A percentile compares a stretch with the other conserved stretches of the same genome.
These are phyloP conservation scores for Carallia pectinifolia DNA, from an alignment of 345 rosid genomes.

Conservation along the genomic window DNA sequence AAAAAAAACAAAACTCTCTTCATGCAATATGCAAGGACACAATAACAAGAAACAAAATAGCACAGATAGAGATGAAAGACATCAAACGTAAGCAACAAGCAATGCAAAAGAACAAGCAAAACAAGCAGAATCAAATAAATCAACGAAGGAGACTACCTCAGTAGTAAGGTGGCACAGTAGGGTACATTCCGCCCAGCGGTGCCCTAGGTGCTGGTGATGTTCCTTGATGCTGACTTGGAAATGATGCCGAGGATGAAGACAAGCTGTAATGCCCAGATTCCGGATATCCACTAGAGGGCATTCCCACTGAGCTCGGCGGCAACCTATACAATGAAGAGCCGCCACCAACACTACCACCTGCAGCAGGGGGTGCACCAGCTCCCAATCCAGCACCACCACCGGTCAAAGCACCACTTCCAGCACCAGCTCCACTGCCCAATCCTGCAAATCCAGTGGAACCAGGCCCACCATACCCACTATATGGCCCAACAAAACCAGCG, in stretches of 20 bases:
- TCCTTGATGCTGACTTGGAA: slow-evolving; percentile 65
- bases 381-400: slow-evolving; percentile 25
- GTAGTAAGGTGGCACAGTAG: slow-evolving; percentile 65
- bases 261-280: slow-evolving; percentile 59
- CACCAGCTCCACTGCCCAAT: slow-evolving; percentile 26
- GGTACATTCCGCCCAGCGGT: slow-evolving; percentile 70
- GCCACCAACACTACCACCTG: slow-evolving; percentile 13
- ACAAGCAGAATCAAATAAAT: neutral
- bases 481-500: slow-evolving; percentile 13
- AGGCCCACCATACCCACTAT: slow-evolving; percentile 15
- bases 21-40: too few relatives aligned
- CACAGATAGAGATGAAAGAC: too few relatives aligned
- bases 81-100: too few relatives aligned
- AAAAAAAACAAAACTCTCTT: too few relatives aligned
- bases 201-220: slow-evolving; percentile 68
- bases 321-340: slow-evolving; percentile 58
- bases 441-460: slow-evolving; percentile 9
- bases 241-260: slow-evolving; percentile 46
- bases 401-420: slow-evolving; percentile 8
- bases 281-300: slow-evolving; percentile 67
- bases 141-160: slow-evolving; percentile 45
- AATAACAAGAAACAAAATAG: too few relatives aligned
- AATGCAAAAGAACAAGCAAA: neutral
- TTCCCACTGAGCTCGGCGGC: slow-evolving; percentile 51
- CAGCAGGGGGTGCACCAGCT: slow-evolving; percentile 19